A percentile compares a stretch with the other conserved stretches of the same genome.
These are phyloP conservation scores for Microbotryum silenes-acaulis DNA, from an alignment of 1,284 basidiomycete genomes.

Conservation along the genomic window DNA sequence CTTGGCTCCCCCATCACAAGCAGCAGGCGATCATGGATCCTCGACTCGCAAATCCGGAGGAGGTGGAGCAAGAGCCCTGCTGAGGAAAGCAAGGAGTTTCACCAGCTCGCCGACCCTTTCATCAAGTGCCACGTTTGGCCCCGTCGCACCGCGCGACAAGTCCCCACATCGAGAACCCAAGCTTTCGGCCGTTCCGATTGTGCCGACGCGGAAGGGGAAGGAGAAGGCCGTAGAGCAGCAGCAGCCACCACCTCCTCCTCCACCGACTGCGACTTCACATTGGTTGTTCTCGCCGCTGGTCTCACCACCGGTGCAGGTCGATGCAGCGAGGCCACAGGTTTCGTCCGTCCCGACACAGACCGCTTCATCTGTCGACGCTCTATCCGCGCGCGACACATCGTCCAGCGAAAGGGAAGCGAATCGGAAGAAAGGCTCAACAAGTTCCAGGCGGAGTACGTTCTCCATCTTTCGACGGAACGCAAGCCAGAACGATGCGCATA, in stretches of 20 bases:
- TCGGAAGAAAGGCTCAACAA: neutral
- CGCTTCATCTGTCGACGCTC: neutral
- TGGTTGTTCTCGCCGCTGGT: neutral
- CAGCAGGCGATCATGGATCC: too few relatives aligned
- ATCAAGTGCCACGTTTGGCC: neutral
- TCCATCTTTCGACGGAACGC: conserved; percentile 2
- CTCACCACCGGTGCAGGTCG: neutral
- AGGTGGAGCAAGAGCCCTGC: too few relatives aligned
- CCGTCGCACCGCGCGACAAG: neutral
- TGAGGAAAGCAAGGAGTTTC: neutral
- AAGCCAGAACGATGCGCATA: neutral
- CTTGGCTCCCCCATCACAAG: too few relatives aligned
- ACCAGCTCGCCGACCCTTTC: neutral
- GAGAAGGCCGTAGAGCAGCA: neutral
- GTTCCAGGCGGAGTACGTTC: neutral
- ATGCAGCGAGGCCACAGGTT: neutral
- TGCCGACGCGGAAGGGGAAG: neutral
- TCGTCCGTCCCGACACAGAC: too few relatives aligned
- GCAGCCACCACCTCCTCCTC: neutral
- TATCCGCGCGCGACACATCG: neutral
- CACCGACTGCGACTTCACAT: neutral
- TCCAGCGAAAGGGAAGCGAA: neutral
- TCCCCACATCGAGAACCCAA: neutral
- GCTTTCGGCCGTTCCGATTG: neutral
- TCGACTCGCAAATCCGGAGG: too few relatives aligned